These are phyloP conservation scores for Moricandia arvensis DNA, from an alignment of 345 rosid species.

Conservation along the genomic window DNA sequence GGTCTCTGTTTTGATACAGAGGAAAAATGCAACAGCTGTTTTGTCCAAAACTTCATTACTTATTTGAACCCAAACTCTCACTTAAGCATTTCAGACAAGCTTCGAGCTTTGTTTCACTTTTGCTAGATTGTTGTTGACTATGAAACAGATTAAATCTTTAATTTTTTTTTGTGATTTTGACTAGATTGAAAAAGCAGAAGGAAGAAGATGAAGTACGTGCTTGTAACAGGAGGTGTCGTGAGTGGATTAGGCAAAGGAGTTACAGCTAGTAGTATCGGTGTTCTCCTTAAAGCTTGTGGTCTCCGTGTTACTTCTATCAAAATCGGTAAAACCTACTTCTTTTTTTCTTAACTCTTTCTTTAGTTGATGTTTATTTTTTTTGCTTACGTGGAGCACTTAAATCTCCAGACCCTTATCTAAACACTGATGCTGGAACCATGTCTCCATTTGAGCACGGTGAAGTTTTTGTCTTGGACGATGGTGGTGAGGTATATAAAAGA, in stretches of 20 bases:
- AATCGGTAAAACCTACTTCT: conserved; percentile 46
- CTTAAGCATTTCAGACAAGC: conserved; percentile 13
- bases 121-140: neutral
- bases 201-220: conserved; percentile 50
- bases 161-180: neutral
- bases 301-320: conserved; percentile 81
- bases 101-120: neutral
- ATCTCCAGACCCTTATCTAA: conserved; percentile 82
- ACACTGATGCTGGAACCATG: conserved; percentile 98
- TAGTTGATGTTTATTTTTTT: neutral
- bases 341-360: too few relatives aligned
- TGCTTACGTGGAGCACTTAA: conserved; percentile 23
- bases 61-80: neutral
- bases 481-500: conserved; percentile 72
- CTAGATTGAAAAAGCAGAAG: too few relatives aligned
- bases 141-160: neutral
- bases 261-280: conserved; percentile 65
- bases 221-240: conserved; percentile 70
- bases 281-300: conserved; percentile 72
- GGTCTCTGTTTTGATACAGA: conserved; percentile 14
- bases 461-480: conserved; percentile 94
- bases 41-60: neutral
- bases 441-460: conserved; percentile 98
- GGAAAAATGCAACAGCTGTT: conserved; percentile 17
- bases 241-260: conserved; percentile 76